These are phyloP conservation scores for Aspergillus aculeatus DNA, from an alignment of 2,329 filamentous ascomycete species.

Conservation along the genomic window DNA sequence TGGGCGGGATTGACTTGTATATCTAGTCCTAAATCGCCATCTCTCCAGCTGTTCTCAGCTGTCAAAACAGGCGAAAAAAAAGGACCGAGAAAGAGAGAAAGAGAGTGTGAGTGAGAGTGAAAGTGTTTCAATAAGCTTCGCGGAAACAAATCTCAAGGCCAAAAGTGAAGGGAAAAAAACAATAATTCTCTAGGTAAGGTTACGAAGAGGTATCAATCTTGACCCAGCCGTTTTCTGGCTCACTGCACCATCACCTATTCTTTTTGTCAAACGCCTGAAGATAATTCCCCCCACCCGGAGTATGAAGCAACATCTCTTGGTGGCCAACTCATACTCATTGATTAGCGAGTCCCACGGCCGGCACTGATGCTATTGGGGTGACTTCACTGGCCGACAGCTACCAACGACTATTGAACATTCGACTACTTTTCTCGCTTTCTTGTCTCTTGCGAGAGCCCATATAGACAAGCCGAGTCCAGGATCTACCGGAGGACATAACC, in stretches of 20 bases:
- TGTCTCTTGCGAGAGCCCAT: constrained; percentile 3
- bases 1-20: constrained; percentile 20
- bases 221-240: not conserved
- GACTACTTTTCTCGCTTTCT: not conserved
- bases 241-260: not conserved
- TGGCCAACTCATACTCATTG: constrained; percentile 10
- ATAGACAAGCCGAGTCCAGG: constrained; percentile 9
- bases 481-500: not conserved
- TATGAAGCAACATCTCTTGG: not conserved
- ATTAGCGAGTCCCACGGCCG: constrained; percentile 10
- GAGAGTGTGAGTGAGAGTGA: not conserved
- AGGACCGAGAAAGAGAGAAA: not conserved
- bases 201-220: not conserved
- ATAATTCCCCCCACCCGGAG: not conserved
- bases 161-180: constrained; percentile 2
- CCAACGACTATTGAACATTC: not conserved
- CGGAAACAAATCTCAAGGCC: not conserved
- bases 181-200: not conserved
- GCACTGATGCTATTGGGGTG: no score
- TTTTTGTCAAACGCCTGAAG: not conserved
- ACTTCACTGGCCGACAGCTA: not conserved
- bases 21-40: constrained; percentile 33
- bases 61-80: not conserved
- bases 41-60: not conserved
- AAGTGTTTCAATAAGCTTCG: not conserved